Conservation (phyloP, 768 basidiomycete genomes). For the Suillus subluteus region DNA sequence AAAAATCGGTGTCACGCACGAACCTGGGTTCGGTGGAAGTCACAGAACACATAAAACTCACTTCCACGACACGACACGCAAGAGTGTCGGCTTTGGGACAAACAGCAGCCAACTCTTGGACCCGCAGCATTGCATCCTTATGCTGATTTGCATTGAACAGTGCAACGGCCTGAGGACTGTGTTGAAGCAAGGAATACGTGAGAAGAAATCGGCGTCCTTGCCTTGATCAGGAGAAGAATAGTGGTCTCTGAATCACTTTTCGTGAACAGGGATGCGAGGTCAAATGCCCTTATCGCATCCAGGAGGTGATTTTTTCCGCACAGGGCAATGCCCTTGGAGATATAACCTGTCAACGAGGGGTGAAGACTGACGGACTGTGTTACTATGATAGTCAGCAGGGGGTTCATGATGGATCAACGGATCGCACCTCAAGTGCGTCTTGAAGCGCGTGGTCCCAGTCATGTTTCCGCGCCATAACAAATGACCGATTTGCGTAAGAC, state of each 20-base stretch:
- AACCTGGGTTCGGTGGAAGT: background rate
- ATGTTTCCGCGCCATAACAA: background rate
- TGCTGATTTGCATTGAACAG: background rate
- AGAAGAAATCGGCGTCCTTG: background rate
- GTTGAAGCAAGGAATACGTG: background rate
- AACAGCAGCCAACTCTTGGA: background rate
- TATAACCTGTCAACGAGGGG: background rate
- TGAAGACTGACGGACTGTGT: background rate
- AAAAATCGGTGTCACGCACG: background rate
- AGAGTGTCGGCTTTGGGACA: background rate
- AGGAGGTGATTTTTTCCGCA: background rate
- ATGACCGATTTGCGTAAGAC: background rate
- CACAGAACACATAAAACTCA: slow-evolving; percentile 1
- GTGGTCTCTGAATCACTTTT: background rate
- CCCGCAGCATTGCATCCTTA: background rate
- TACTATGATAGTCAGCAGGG: background rate
- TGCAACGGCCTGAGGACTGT: background rate
- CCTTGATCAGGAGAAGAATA: background rate
- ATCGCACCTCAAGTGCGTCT: background rate
- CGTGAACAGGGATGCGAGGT: background rate
- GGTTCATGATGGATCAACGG: background rate
- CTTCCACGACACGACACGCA: background rate
- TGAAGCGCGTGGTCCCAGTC: background rate
- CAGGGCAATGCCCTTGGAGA: background rate
- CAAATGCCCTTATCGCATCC: background rate